phyloP scores from a whole-genome alignment of 805 yeast genomes.

The Wickerhamomyces subpelliculosus region DNA sequence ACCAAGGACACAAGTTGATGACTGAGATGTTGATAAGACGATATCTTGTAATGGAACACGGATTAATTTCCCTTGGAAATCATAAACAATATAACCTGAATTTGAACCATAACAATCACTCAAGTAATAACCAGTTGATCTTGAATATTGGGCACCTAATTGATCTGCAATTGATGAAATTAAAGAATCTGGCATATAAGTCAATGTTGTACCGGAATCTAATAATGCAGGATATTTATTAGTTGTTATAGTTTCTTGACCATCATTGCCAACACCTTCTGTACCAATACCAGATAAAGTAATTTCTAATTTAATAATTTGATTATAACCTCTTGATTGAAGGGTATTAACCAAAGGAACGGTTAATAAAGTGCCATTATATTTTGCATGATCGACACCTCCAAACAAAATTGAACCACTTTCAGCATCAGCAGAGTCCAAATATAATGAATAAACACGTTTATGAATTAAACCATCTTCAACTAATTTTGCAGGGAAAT shows the following conservation, averaged over 20 bases:
- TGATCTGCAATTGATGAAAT: conserved; percentile 28
- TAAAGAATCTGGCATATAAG: conserved; percentile 36
- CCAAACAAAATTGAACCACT: conserved; percentile 64
- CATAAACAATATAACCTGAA: conserved; percentile 32
- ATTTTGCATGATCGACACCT: conserved; percentile 61
- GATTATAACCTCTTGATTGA: conserved; percentile 18
- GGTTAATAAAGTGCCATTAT: conserved; percentile 41
- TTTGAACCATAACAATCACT: conserved; percentile 34
- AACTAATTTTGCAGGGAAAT: conserved; percentile 59
- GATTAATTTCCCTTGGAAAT: conserved; percentile 54
- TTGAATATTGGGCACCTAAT: conserved; percentile 39
- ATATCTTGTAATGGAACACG: conserved; percentile 39
- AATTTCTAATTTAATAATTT: conserved; percentile 42
- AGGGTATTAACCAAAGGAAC: conserved; percentile 46
- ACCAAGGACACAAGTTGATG: conserved; percentile 36
- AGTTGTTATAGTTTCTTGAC: conserved; percentile 1
- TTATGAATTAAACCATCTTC: conserved; percentile 48
- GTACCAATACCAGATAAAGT: conserved; percentile 25
- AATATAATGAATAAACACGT: conserved; percentile 55
- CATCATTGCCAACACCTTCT: conserved; percentile 2
- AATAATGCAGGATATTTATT: conserved; percentile 28
- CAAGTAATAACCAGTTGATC: conserved; percentile 36
- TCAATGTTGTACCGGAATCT: conserved; percentile 38
- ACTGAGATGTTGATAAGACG: conserved; percentile 20
- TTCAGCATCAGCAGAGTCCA: conserved; percentile 35